These are phyloP conservation scores for Aspergillus sp. DNA, from an alignment of 2,329 filamentous ascomycete species.

Conservation along the genomic window DNA sequence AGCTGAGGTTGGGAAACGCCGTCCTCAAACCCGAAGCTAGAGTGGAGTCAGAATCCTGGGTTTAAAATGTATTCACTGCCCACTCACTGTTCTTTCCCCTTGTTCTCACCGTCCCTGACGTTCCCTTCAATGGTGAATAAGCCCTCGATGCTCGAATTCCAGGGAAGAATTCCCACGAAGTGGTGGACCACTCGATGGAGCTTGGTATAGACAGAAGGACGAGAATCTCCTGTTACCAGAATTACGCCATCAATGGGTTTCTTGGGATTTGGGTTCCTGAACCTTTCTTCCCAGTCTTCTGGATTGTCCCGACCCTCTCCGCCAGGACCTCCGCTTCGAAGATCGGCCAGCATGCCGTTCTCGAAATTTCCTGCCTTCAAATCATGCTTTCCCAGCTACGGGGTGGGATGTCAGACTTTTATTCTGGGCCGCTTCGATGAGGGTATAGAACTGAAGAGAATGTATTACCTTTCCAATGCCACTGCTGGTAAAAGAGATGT, in stretches of 20 bases:
- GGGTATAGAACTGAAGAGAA: no score
- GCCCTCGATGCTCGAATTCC: no score
- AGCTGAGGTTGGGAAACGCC: conserved; percentile 44
- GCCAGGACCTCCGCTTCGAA: neutral
- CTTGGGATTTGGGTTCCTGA: neutral
- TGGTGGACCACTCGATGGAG: no score
- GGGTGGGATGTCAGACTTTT: no score
- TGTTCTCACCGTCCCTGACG: conserved; percentile 3
- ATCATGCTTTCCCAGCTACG: conserved; percentile 5
- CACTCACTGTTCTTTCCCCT: neutral
- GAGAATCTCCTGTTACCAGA: neutral
- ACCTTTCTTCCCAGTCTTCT: conserved; percentile 4
- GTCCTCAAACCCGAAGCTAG: conserved; percentile 46
- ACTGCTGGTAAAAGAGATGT: no score
- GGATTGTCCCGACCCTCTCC: conserved; percentile 14
- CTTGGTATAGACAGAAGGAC: no score
- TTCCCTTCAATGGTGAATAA: no score
- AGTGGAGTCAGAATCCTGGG: neutral
- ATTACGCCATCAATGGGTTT: conserved; percentile 3
- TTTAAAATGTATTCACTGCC: neutral
- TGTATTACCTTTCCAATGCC: no score
- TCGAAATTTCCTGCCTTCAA: conserved; percentile 7
- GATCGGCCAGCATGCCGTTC: conserved; percentile 15
- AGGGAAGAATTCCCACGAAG: no score
- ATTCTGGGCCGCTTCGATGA: no score